Evolutionary conservation across 1,284 basidiomycete genomes (phyloP), one percentile per base, ranked within the genome.

Genomic region (Sporisorium reilianum): DNA sequence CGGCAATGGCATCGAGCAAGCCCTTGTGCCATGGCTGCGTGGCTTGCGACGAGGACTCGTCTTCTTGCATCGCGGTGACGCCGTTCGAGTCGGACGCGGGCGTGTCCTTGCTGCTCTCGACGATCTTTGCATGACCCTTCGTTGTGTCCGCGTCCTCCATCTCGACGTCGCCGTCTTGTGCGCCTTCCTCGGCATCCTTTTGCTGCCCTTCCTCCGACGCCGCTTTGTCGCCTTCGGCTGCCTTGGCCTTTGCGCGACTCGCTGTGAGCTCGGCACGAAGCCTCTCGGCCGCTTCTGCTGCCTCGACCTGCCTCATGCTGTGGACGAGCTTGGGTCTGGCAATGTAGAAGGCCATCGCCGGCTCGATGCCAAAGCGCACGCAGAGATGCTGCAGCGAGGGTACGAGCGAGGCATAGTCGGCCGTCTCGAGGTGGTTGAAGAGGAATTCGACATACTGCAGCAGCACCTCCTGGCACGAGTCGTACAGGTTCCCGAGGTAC

Each of bases 361-460:
- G 80, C 36, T 80, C 77, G 46, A 84, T 67, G 18, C 76, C 79
- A 55, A 84, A 84, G 46, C 83, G 77, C 1, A 59, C 38, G 38
- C 68, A 68, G 0, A 84, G 66, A 6, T 73, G 69, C 9, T 67
- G 32, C 2, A 82, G 64, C 26, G 59, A 58, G 1, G 81, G 83
- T 22, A 84, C 57, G 10, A 77, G 63, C 36, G 62, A 62, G 3
- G 81, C 75, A 41, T 82, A 82, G 23, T 72, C 71, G 36, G 57
- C 56, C 5, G 77, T 67, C 26, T 78, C 73, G 18, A 81, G 67
- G 22, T 79, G 72, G 52, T 75, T 75, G 49, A 72, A 71, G 28
- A 83, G 70, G 55, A 84, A 84, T 45, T 84, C 82, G 36, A 79
- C 69, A 59, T 83, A 84, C 64, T 84, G 83, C 46, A 84, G 75